These are phyloP conservation scores for Pyrenochaeta sp. DNA, from an alignment of 2,329 filamentous ascomycete genomes.

Conservation along the genomic window DNA sequence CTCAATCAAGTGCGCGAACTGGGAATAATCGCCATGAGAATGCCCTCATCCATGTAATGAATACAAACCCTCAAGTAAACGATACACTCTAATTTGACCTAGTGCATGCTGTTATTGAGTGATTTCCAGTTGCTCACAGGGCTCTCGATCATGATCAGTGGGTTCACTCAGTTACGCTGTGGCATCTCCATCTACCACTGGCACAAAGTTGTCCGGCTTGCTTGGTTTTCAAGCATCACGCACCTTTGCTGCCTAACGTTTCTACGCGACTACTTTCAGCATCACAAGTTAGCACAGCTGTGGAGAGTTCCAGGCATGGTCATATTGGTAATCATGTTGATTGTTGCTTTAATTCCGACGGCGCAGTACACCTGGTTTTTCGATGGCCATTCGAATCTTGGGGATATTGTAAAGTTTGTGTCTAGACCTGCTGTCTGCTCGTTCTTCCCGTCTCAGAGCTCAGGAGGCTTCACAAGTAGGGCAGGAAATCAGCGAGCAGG, in stretches of 20 bases:
- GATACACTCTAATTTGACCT: neutral
- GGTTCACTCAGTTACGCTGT: constrained; percentile 16
- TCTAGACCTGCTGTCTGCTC: constrained; percentile 3
- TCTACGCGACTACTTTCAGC: constrained; percentile 11
- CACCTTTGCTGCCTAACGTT: constrained; percentile 18
- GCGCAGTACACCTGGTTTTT: constrained; percentile 11
- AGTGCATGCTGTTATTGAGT: constrained; percentile 21
- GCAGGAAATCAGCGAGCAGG: constrained; percentile 9
- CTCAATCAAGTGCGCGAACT: too few species aligned
- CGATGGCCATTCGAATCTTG: neutral
- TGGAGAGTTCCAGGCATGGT: constrained; percentile 17
- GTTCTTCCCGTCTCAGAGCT: neutral
- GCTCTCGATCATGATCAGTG: constrained; percentile 21
- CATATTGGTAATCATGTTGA: constrained; percentile 9
- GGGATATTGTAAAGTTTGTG: constrained; percentile 1
- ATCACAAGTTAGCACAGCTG: constrained; percentile 3
- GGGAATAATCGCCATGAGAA: neutral
- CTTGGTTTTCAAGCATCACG: constrained; percentile 20
- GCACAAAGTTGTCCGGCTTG: constrained; percentile 17
- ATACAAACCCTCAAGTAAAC: neutral
- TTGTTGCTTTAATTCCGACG: constrained; percentile 12
- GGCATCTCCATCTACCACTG: constrained; percentile 24
- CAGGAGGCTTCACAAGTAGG: constrained; percentile 1
- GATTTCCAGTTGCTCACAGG: constrained; percentile 23
- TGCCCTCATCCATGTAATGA: constrained; percentile 1